Evolutionary conservation across 306 rosid genomes (phyloP).

Genomic region (Aeschynomene evenia): DNA sequence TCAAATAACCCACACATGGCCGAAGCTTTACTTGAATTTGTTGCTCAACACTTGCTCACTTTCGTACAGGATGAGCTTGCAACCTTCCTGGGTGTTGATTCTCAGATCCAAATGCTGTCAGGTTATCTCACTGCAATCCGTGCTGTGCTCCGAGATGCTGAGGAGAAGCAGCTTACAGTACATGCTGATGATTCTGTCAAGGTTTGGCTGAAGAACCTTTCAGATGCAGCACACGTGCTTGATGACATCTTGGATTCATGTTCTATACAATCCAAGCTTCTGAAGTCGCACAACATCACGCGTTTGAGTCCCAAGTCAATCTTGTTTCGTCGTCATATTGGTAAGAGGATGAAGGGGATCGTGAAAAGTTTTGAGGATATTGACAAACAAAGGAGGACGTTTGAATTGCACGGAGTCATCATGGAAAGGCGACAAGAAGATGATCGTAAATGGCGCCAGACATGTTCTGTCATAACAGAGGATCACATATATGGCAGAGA

Average conservation of each 20-base stretch:
- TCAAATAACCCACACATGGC: background rate
- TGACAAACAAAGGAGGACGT: background rate
- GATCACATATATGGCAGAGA: slow-evolving; percentile 15
- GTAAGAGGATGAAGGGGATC: slow-evolving; percentile 19
- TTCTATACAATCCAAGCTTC: background rate
- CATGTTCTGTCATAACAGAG: background rate
- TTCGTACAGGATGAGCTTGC: background rate
- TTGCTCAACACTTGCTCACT: background rate
- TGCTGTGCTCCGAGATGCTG: slow-evolving; percentile 28
- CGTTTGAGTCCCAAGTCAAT: background rate
- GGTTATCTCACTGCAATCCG: background rate
- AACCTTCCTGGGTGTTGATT: background rate
- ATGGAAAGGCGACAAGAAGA: background rate
- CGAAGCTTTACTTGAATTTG: background rate
- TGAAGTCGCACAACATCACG: background rate
- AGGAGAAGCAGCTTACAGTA: background rate
- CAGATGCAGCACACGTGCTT: slow-evolving; percentile 14
- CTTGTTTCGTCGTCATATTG: background rate
- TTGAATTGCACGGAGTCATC: background rate
- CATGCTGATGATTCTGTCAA: background rate
- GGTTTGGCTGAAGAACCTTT: slow-evolving; percentile 27
- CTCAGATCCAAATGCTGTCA: background rate
- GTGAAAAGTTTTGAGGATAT: background rate
- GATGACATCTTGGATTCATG: slow-evolving; percentile 26
- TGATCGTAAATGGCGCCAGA: slow-evolving; percentile 24